phyloP scores from a whole-genome alignment of 805 yeast species.

The Schwanniomyces pseudopolymorphus region DNA sequence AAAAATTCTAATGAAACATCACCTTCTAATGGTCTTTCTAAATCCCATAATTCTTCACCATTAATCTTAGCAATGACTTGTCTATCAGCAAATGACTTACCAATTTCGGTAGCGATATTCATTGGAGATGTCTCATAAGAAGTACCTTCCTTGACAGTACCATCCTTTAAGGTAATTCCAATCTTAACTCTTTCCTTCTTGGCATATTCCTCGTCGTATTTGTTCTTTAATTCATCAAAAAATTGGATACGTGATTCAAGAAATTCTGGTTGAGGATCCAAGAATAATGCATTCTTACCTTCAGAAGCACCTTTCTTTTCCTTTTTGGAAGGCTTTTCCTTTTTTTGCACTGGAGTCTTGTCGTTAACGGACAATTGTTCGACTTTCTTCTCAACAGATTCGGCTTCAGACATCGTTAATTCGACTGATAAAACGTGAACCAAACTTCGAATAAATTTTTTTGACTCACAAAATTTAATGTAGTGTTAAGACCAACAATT shows the following conservation, averaged over 20 bases:
- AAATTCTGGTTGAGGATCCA: conserved; percentile 82
- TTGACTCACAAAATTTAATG: neutral
- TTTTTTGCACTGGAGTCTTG: conserved; percentile 7
- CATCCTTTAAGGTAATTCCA: conserved; percentile 83
- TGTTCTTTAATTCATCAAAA: conserved; percentile 77
- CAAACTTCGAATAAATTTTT: neutral
- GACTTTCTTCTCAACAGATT: conserved; percentile 45
- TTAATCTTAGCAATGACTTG: conserved; percentile 89
- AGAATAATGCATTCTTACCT: conserved; percentile 33
- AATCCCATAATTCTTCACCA: conserved; percentile 85
- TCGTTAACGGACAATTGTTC: conserved; percentile 41
- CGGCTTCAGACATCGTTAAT: conserved; percentile 11
- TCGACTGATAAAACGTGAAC: neutral
- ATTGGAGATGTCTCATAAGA: conserved; percentile 91
- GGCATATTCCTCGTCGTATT: conserved; percentile 72
- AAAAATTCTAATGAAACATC: conserved; percentile 71
- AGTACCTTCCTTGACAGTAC: conserved; percentile 71
- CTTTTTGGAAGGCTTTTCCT: conserved; percentile 16
- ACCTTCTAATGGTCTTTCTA: conserved; percentile 86
- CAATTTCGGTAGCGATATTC: conserved; percentile 78
- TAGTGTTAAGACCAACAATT: conserved; percentile 4
- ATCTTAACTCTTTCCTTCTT: conserved; percentile 58
- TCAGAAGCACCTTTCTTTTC: conserved; percentile 43
- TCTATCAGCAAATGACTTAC: conserved; percentile 85
- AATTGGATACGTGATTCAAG: conserved; percentile 74